A percentile compares a stretch with the other conserved stretches of the same genome.
phyloP scores from a whole-genome alignment of 192 early-diverging fungal species.

The Coemansia erecta region DNA sequence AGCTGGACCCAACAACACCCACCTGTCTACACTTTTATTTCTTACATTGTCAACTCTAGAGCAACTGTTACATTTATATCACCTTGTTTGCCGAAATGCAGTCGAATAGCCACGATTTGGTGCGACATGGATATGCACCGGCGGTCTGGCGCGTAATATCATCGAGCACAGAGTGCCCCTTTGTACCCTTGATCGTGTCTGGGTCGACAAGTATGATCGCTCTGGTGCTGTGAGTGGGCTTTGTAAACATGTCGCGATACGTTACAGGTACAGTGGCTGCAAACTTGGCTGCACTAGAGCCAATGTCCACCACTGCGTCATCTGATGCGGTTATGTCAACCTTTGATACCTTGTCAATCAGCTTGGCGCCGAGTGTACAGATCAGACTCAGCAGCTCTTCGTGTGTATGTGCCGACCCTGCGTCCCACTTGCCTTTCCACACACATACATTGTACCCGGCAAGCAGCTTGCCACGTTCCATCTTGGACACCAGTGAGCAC shows the following conservation, averaged over 20 bases:
- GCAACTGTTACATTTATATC: constrained; percentile 1
- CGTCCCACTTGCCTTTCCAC: constrained; percentile 15
- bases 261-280: constrained; percentile 14
- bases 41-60: not conserved
- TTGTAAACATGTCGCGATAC: constrained; percentile 28
- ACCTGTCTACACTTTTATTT: constrained; percentile 1
- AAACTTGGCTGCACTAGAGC: constrained; percentile 5
- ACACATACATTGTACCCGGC: constrained; percentile 13
- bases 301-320: not conserved
- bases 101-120: constrained; percentile 48
- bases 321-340: not conserved
- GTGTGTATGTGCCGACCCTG: constrained; percentile 14
- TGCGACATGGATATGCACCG: constrained; percentile 21
- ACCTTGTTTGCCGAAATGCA: constrained; percentile 37
- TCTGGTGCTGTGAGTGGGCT: not conserved
- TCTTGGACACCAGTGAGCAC: constrained; percentile 1
- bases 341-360: constrained; percentile 10
- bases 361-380: constrained; percentile 14
- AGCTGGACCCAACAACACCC: not conserved
- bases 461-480: constrained; percentile 13
- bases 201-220: constrained; percentile 25
- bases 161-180: constrained; percentile 10
- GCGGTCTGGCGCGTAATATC: constrained; percentile 8
- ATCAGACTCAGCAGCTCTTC: constrained; percentile 20
- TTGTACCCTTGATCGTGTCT: constrained; percentile 12